Percentiles rank a stretch among this genome's conserved stretches.
Conservation (phyloP, 2,329 filamentous ascomycete genomes). For the Botrytis cinerea region DNA sequence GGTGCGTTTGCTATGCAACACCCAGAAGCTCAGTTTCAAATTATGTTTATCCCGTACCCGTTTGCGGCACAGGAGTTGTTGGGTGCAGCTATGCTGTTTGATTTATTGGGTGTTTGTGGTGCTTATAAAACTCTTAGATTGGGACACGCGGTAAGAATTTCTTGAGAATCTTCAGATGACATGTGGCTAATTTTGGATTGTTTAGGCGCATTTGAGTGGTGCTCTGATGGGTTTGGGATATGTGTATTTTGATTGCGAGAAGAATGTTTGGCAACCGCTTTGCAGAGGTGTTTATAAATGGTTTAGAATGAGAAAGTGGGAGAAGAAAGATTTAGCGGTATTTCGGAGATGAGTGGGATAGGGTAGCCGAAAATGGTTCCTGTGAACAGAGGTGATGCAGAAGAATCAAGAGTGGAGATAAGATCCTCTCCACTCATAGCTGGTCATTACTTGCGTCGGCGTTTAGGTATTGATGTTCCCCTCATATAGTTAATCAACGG, state of each 20-base stretch:
- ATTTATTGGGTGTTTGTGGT: slow-evolving; percentile 3
- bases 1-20: not conserved
- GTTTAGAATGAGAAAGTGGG: slow-evolving; percentile 4
- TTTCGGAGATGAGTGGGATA: not conserved
- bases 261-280: slow-evolving; percentile 8
- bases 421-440: not conserved
- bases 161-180: not conserved
- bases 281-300: slow-evolving; percentile 14
- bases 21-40: slow-evolving; percentile 4
- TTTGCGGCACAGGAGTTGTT: slow-evolving; percentile 8
- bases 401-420: not conserved
- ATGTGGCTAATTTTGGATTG: not conserved
- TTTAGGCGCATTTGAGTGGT: slow-evolving; percentile 20
- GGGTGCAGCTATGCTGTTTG: slow-evolving; percentile 8
- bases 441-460: not conserved
- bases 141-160: slow-evolving; percentile 15
- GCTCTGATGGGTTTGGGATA: slow-evolving; percentile 14
- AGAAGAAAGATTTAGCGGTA: not conserved
- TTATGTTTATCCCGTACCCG: slow-evolving; percentile 11
- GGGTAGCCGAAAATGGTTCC: too few relatives aligned
- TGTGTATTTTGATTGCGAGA: slow-evolving; percentile 16
- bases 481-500: not conserved
- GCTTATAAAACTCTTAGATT: slow-evolving; percentile 2
- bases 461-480: not conserved
- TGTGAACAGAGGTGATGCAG: not conserved